A percentile compares a stretch with the other conserved stretches of the same genome.
phyloP scores from a whole-genome alignment of 345 rosid genomes.

The Citropsis articulata region DNA sequence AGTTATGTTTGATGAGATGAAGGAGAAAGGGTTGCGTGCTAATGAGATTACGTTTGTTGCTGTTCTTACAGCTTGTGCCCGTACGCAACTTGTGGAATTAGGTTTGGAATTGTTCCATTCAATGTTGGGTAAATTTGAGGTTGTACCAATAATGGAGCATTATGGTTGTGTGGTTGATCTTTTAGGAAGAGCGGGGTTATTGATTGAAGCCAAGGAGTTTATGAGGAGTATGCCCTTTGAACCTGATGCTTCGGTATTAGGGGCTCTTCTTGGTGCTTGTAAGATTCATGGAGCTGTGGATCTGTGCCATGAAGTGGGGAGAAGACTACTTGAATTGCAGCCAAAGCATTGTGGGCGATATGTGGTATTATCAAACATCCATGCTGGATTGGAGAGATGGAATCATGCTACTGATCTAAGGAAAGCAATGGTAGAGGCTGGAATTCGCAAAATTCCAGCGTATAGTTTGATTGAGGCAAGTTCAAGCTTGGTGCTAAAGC shows the following conservation, averaged over 20 bases:
- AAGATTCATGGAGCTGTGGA: slow-evolving; percentile 58
- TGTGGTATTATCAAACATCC: slow-evolving; percentile 43
- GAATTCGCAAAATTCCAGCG: slow-evolving; percentile 47
- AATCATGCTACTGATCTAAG: slow-evolving; percentile 46
- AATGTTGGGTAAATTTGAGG: slow-evolving; percentile 31
- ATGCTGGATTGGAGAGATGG: slow-evolving; percentile 54
- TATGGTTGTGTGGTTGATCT: slow-evolving; percentile 82
- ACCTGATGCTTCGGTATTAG: slow-evolving; percentile 64
- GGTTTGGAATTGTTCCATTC: slow-evolving; percentile 49
- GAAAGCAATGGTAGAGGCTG: slow-evolving; percentile 43
- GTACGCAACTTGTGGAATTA: slow-evolving; percentile 40
- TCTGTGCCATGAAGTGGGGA: slow-evolving; percentile 49
- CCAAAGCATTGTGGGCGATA: slow-evolving; percentile 51
- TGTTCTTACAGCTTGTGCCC: slow-evolving; percentile 67
- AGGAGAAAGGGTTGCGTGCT: slow-evolving; percentile 27
- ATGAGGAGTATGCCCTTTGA: slow-evolving; percentile 48
- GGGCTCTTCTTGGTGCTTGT: slow-evolving; percentile 71
- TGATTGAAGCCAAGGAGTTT: slow-evolving; percentile 53
- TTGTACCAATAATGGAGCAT: slow-evolving; percentile 61
- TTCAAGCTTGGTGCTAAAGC: not conserved
- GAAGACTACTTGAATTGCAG: slow-evolving; percentile 43
- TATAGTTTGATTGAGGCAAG: slow-evolving; percentile 40
- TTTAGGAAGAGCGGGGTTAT: slow-evolving; percentile 64
- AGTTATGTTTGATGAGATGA: slow-evolving; percentile 58
- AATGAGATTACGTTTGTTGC: slow-evolving; percentile 62